A percentile compares a stretch with the other conserved stretches of the same genome.
phyloP scores from a whole-genome alignment of 1,284 basidiomycete genomes.

The Taiwanofungus camphoratus region DNA sequence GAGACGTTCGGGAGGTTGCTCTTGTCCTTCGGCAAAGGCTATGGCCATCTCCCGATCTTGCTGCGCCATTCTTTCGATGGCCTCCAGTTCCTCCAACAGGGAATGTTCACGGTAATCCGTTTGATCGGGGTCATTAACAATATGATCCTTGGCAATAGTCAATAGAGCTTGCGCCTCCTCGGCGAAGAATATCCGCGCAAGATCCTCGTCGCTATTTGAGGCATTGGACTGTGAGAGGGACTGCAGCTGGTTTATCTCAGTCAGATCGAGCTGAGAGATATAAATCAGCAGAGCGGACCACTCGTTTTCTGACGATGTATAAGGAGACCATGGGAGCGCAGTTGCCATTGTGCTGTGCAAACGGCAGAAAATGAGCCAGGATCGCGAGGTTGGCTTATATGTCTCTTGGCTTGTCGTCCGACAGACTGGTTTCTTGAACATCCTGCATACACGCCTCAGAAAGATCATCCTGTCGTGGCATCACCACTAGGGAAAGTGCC shows the following conservation, averaged over 20 bases:
- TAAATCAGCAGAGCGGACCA: slow-evolving; percentile 4
- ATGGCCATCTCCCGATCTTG: slow-evolving; percentile 18
- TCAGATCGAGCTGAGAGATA: slow-evolving; percentile 6
- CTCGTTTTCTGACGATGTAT: neutral
- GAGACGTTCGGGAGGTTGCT: slow-evolving; percentile 9
- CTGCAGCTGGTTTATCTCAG: slow-evolving; percentile 11
- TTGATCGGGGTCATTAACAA: neutral
- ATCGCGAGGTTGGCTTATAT: no score
- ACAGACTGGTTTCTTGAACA: no score
- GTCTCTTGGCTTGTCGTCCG: no score
- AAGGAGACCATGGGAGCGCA: neutral
- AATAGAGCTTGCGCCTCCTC: slow-evolving; percentile 16
- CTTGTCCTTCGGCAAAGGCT: slow-evolving; percentile 15
- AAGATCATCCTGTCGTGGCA: no score
- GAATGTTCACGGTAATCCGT: neutral
- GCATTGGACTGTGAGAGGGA: neutral
- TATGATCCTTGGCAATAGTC: slow-evolving; percentile 10
- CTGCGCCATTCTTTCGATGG: slow-evolving; percentile 16
- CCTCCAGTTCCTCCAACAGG: slow-evolving; percentile 13
- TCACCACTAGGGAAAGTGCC: no score
- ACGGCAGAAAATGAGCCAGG: no score
- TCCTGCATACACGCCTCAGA: no score
- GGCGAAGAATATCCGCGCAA: slow-evolving; percentile 16
- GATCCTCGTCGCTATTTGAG: slow-evolving; percentile 14
- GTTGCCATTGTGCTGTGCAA: no score